Percentiles rank a stretch among this genome's conserved stretches.
Evolutionary conservation across 768 basidiomycete genomes (phyloP).

Genomic region (Suillus hirtellus): DNA sequence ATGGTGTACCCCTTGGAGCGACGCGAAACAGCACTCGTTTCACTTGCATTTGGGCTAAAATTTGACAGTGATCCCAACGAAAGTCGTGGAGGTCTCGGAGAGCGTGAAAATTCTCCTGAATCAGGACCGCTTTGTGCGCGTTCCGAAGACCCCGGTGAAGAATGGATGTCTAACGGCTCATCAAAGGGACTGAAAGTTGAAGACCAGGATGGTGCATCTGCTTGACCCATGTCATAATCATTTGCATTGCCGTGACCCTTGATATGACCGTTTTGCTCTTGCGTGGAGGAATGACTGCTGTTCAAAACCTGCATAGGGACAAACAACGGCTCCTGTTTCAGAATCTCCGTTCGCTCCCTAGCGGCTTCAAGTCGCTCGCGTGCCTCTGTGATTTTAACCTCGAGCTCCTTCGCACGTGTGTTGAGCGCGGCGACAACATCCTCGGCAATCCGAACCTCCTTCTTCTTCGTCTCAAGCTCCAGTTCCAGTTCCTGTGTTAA

Average conservation of each 20-base stretch:
- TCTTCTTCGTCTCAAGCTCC: slow-evolving; percentile 54
- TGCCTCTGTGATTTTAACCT: slow-evolving; percentile 66
- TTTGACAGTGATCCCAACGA: slow-evolving; percentile 33
- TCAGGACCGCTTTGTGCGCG: slow-evolving; percentile 16
- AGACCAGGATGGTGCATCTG: slow-evolving; percentile 24
- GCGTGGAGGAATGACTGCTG: slow-evolving; percentile 11
- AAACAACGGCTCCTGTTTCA: slow-evolving; percentile 44
- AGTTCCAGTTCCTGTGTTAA: slow-evolving; percentile 45
- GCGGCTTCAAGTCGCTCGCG: slow-evolving; percentile 58
- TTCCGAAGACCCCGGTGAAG: slow-evolving; percentile 19
- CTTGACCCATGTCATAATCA: slow-evolving; percentile 15
- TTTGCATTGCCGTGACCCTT: slow-evolving; percentile 13
- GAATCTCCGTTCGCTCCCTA: slow-evolving; percentile 57
- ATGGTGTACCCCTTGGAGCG: slow-evolving; percentile 42
- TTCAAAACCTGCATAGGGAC: slow-evolving; percentile 28
- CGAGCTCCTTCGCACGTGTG: slow-evolving; percentile 69
- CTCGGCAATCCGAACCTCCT: slow-evolving; percentile 60
- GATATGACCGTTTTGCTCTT: slow-evolving; percentile 11
- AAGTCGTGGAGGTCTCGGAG: slow-evolving; percentile 32
- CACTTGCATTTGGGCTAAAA: slow-evolving; percentile 18
- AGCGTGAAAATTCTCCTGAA: slow-evolving; percentile 18
- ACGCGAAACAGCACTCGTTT: slow-evolving; percentile 17
- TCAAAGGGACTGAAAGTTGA: slow-evolving; percentile 35
- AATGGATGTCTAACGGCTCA: slow-evolving; percentile 18
- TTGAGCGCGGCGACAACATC: slow-evolving; percentile 64